Conservation (phyloP, 139 green algal species). For the Coccomyxa sp. region DNA sequence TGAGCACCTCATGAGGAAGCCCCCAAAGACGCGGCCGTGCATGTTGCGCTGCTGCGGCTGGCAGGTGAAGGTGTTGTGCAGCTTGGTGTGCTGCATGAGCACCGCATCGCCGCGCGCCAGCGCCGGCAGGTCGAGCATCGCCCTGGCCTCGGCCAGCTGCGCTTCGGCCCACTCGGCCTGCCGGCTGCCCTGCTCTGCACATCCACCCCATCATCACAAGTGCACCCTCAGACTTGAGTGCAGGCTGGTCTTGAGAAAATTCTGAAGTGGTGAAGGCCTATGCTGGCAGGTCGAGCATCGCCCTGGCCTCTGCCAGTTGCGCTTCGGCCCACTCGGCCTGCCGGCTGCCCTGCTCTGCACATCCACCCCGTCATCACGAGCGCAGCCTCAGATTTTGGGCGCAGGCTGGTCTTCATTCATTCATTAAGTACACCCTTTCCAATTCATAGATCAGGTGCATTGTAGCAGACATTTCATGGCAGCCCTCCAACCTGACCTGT, state of each 20-base stretch:
- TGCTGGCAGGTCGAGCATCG: slow-evolving; percentile 45
- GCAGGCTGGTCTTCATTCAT: too few species aligned
- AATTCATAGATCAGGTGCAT: too few species aligned
- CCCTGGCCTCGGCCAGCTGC: slow-evolving; percentile 21
- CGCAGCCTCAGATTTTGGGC: too few species aligned
- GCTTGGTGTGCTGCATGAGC: slow-evolving; percentile 45
- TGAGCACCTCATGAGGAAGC: slow-evolving; percentile 77
- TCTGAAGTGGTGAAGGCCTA: too few species aligned
- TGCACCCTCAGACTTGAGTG: too few species aligned
- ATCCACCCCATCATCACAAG: too few species aligned
- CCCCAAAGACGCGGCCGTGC: slow-evolving; percentile 74
- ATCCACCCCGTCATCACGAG: too few species aligned
- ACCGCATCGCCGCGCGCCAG: slow-evolving; percentile 35
- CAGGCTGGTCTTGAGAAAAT: too few species aligned
- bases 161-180: slow-evolving; percentile 20
- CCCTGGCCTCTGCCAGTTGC: slow-evolving; percentile 21
- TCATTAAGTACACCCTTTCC: too few species aligned
- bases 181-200: not conserved
- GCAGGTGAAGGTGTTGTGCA: slow-evolving; percentile 72
- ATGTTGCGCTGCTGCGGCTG: slow-evolving; percentile 73
- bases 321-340: slow-evolving; percentile 20
- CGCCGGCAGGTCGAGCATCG: slow-evolving; percentile 45
- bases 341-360: not conserved
- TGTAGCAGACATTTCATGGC: too few species aligned
- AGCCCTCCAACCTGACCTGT: too few species aligned